phyloP scores from a whole-genome alignment of 2,329 filamentous ascomycete species.

The Fusarium illudens region DNA sequence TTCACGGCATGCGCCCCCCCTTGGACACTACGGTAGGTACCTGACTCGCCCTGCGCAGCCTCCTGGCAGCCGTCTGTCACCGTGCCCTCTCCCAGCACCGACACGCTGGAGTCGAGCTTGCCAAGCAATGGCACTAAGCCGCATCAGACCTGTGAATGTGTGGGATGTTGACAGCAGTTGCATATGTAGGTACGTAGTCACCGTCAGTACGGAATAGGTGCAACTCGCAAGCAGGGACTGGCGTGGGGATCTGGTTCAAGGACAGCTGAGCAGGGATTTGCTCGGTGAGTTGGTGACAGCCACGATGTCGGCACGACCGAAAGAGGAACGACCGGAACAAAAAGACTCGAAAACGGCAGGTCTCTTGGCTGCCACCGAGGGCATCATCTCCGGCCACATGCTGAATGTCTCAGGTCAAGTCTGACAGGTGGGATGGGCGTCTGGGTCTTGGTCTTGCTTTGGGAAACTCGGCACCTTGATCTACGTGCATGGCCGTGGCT shows the following conservation, averaged over 20 bases:
- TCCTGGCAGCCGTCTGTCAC: conserved; percentile 2
- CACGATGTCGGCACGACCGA: conserved; percentile 9
- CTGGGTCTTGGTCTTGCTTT: not conserved
- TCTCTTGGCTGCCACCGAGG: conserved; percentile 20
- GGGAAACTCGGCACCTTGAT: conserved; percentile 27
- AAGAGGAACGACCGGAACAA: conserved; percentile 6
- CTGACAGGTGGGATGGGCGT: conserved; percentile 23
- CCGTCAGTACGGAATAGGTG: not conserved
- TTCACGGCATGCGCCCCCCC: conserved; percentile 4
- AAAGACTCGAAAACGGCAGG: conserved; percentile 2
- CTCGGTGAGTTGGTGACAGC: conserved; percentile 5
- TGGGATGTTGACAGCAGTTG: not conserved
- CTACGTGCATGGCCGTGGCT: conserved; percentile 31
- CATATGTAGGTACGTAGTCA: conserved; percentile 1
- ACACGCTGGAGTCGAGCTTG: conserved; percentile 14
- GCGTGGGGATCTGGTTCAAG: conserved; percentile 9
- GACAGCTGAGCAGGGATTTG: conserved; percentile 23
- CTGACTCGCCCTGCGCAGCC: conserved; percentile 26
- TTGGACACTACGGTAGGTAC: conserved; percentile 7
- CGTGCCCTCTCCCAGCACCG: conserved; percentile 17
- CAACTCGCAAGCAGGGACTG: conserved; percentile 3
- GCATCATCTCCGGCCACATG: conserved; percentile 26
- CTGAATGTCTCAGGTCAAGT: conserved; percentile 35
- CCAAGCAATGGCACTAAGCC: conserved; percentile 5
- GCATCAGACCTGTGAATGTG: not conserved